phyloP scores from a whole-genome alignment of 345 rosid genomes.

The Populus alba region DNA sequence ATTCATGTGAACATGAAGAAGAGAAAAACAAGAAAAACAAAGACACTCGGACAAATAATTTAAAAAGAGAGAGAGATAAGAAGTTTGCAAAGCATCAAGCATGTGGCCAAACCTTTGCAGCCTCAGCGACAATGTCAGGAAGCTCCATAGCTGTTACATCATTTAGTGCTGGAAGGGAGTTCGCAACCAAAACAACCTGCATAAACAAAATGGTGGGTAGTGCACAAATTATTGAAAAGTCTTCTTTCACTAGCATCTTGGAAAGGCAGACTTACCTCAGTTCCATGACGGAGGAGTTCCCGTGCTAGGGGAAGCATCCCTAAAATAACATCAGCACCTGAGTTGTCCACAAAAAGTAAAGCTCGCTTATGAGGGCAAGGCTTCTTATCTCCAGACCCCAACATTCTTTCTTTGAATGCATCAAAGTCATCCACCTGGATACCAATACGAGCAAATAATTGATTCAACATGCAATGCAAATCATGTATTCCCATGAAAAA shows the following conservation, averaged over 20 bases:
- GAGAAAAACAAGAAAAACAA: not conserved
- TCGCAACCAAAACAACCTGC: slow-evolving; percentile 96
- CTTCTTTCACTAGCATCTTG: slow-evolving; percentile 2
- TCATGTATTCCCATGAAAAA: not conserved
- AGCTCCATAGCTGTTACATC: slow-evolving; percentile 98
- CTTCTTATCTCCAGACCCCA: slow-evolving; percentile 60
- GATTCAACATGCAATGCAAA: not conserved
- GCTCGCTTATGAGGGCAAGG: slow-evolving; percentile 85
- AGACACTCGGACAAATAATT: not conserved
- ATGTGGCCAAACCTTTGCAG: slow-evolving; percentile 73
- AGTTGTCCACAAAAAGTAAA: slow-evolving; percentile 92
- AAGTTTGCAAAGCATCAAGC: slow-evolving; percentile 4
- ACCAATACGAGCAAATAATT: slow-evolving; percentile 7
- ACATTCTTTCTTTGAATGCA: slow-evolving; percentile 79
- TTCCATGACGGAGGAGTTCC: slow-evolving; percentile 91
- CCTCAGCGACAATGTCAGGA: slow-evolving; percentile 93
- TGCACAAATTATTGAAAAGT: not conserved
- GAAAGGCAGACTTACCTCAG: slow-evolving; percentile 58
- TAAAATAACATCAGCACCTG: slow-evolving; percentile 88
- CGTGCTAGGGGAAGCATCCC: slow-evolving; percentile 99
- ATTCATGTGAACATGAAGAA: not conserved
- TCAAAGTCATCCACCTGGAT: slow-evolving; percentile 94
- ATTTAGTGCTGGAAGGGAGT: slow-evolving; percentile 94
- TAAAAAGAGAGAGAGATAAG: not conserved
- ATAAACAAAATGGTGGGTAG: not conserved